phyloP scores from a whole-genome alignment of 2,329 filamentous ascomycete genomes.

The Diplodia scrobiculata region DNA sequence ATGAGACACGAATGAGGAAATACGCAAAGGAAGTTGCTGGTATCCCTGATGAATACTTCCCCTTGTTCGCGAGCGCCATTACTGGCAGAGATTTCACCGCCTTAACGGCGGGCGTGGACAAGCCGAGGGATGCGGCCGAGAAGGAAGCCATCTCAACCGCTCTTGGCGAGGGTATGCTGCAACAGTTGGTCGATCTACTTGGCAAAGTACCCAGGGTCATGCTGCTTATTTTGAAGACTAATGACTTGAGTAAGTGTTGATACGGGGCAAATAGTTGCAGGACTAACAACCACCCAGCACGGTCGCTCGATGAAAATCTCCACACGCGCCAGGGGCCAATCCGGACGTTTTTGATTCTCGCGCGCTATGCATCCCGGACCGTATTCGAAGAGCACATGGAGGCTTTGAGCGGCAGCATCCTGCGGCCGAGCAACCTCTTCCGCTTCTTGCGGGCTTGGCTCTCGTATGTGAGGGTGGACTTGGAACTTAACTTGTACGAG shows the following conservation, averaged over 20 bases:
- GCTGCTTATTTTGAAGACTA: slow-evolving; percentile 93
- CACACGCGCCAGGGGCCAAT: slow-evolving; percentile 68
- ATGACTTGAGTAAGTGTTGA: slow-evolving; percentile 73
- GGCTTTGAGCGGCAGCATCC: slow-evolving; percentile 53
- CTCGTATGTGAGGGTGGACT: slow-evolving; percentile 58
- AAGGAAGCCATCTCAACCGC: slow-evolving; percentile 83
- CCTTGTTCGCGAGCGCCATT: slow-evolving; percentile 92
- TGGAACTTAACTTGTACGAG: slow-evolving; percentile 63
- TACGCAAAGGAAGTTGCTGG: slow-evolving; percentile 89
- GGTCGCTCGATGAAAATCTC: slow-evolving; percentile 87
- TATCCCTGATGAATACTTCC: slow-evolving; percentile 85
- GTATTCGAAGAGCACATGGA: slow-evolving; percentile 65
- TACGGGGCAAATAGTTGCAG: neutral
- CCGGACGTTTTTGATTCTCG: slow-evolving; percentile 65
- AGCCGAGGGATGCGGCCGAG: slow-evolving; percentile 69
- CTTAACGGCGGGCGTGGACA: slow-evolving; percentile 62
- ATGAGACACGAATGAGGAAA: slow-evolving; percentile 81
- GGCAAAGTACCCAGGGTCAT: slow-evolving; percentile 90
- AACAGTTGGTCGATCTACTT: slow-evolving; percentile 83
- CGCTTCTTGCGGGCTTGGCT: slow-evolving; percentile 56
- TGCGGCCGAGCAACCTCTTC: slow-evolving; percentile 57
- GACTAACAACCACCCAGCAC: slow-evolving; percentile 53
- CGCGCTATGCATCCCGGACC: slow-evolving; percentile 63
- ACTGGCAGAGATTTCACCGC: slow-evolving; percentile 88
- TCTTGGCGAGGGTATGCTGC: slow-evolving; percentile 83